Evolutionary conservation across 2,329 filamentous ascomycete genomes (phyloP).

Genomic region (Lasiodiplodia hormozganensis): DNA sequence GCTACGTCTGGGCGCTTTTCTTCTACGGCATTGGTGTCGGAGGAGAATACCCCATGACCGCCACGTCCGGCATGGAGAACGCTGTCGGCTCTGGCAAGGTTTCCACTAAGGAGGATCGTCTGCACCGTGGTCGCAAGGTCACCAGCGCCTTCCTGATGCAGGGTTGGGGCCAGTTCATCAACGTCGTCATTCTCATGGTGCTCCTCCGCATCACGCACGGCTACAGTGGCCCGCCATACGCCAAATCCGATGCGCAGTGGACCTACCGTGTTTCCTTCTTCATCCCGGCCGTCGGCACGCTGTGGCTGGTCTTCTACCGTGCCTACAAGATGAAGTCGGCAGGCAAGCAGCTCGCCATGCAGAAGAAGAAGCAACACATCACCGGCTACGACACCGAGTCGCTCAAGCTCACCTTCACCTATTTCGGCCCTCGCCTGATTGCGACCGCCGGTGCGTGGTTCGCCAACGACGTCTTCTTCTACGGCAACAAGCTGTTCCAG

Average conservation of each 20-base stretch:
- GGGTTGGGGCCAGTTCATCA: conserved; percentile 95
- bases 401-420: conserved; percentile 75
- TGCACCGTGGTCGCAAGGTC: conserved; percentile 95
- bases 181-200: conserved; percentile 88
- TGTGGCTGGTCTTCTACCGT: conserved; percentile 97
- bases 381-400: conserved; percentile 93
- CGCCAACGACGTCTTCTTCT: conserved; percentile 98
- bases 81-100: conserved; percentile 84
- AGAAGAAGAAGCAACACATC: conserved; percentile 85
- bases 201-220: conserved; percentile 90
- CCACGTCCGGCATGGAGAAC: conserved; percentile 93
- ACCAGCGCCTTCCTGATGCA: conserved; percentile 98
- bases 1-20: conserved; percentile 94
- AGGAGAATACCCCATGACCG: conserved; percentile 96
- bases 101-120: conserved; percentile 88
- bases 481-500: conserved; percentile 98
- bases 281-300: conserved; percentile 85
- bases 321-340: conserved; percentile 92
- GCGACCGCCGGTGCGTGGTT: conserved; percentile 93
- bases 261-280: conserved; percentile 93
- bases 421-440: conserved; percentile 86
- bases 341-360: conserved; percentile 78
- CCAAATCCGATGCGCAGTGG: conserved; percentile 78
- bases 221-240: conserved; percentile 78
- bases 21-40: conserved; percentile 80